Conservation (phyloP, 116 monocot genomes). For the Trichopus zeylanicus region DNA sequence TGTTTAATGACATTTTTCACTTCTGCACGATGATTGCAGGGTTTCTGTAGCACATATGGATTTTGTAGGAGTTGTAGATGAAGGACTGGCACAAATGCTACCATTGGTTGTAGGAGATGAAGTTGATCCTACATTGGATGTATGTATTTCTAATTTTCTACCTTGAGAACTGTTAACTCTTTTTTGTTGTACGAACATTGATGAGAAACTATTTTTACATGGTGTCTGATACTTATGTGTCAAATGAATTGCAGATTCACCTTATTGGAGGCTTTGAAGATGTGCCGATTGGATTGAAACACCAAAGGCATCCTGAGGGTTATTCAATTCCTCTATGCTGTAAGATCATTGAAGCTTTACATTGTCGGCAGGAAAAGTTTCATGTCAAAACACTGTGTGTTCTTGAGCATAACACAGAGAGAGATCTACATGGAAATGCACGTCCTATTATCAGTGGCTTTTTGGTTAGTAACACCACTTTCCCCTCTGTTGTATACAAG, state of each 20-base stretch:
- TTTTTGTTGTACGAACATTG: too few species aligned
- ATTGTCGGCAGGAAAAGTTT: constrained; percentile 46
- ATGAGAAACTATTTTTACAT: too few species aligned
- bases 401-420: constrained; percentile 69
- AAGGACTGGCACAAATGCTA: constrained; percentile 70
- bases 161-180: neutral
- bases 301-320: constrained; percentile 15
- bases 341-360: constrained; percentile 58
- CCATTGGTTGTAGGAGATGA: constrained; percentile 31
- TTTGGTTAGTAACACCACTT: constrained; percentile 39
- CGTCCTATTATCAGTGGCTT: constrained; percentile 63
- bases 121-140: constrained; percentile 46
- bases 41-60: constrained; percentile 86
- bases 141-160: constrained; percentile 18
- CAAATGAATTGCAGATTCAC: constrained; percentile 51
- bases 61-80: constrained; percentile 44
- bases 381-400: constrained; percentile 60
- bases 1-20: too few species aligned
- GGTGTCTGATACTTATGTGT: neutral
- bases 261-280: constrained; percentile 80
- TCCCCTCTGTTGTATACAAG: neutral
- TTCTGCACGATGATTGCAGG: constrained; percentile 28
- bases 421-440: constrained; percentile 44
- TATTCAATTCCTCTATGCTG: constrained; percentile 70
- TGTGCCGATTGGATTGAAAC: constrained; percentile 12